Evolutionary conservation across 1,139 yeast species (phyloP).

Genomic region (Taphrina pruni): DNA sequence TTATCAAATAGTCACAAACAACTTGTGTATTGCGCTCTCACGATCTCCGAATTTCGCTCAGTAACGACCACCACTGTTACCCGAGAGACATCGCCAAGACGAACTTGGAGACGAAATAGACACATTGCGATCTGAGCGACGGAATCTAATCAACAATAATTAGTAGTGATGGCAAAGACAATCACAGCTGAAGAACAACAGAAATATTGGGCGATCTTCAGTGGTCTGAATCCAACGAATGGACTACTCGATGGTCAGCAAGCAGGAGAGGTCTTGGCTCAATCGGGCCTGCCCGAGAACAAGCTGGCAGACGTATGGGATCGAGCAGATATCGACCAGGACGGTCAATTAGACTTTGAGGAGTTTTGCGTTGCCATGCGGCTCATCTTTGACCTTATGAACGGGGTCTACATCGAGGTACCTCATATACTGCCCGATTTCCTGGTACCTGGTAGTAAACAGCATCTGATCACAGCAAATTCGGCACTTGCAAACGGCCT

Average conservation of each 20-base stretch:
- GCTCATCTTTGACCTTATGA: constrained; percentile 85
- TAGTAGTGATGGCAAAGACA: constrained; percentile 1
- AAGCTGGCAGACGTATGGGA: constrained; percentile 88
- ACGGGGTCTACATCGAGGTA: constrained; percentile 65
- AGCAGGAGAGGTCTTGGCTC: constrained; percentile 84
- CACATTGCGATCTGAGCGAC: too few species aligned
- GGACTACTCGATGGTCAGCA: constrained; percentile 83
- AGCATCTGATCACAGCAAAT: constrained; percentile 81
- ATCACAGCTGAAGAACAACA: constrained; percentile 35
- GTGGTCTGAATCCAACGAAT: constrained; percentile 78
- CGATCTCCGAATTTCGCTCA: too few species aligned
- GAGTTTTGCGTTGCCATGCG: constrained; percentile 98
- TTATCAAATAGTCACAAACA: too few species aligned
- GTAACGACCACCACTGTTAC: too few species aligned
- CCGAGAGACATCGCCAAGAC: too few species aligned
- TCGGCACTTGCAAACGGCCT: constrained; percentile 58
- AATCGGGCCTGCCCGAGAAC: constrained; percentile 78
- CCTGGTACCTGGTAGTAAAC: constrained; percentile 89
- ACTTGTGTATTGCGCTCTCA: too few species aligned
- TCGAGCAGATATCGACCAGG: constrained; percentile 88
- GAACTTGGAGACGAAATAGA: too few species aligned
- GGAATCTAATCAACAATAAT: too few species aligned
- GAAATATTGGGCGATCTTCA: constrained; percentile 60
- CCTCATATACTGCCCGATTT: constrained; percentile 83
- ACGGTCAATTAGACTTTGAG: constrained; percentile 90